Evolutionary conservation across 2,329 filamentous ascomycete species (phyloP), one percentile per base, ranked within the genome.

Genomic region (Nemania sp.): DNA sequence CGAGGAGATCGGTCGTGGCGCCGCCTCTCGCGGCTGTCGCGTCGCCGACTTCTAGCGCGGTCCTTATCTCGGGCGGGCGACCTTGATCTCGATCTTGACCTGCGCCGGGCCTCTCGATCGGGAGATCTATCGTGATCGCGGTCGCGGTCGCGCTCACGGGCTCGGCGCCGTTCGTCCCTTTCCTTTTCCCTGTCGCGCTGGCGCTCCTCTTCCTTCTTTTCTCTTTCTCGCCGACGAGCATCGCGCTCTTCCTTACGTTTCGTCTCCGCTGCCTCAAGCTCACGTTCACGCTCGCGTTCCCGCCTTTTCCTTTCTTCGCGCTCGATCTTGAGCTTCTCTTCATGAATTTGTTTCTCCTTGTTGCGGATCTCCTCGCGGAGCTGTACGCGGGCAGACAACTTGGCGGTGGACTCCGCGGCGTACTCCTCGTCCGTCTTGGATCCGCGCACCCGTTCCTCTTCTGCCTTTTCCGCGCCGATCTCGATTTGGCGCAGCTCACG

Each of bases 401-500:
- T 84, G 6, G 78, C 79, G 10, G 84, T 82, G 1, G 87, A 88
- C 60, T 91, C 89, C 48, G 82, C 82, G 1, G 84, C 87, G 73
- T 92, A 94, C 50, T 89, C 87, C 57, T 88, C 85, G 67, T 94
- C 90, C 1, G 87, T 90, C 74, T 90, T 92, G 49, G 84, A 80
- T 17, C 90, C 90, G 54, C 83, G 85, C 10, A 77, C 66, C 43
- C 84, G 78, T 72, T 94, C 90, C 18, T 85, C 83, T 29, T 82
- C 81, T 2, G 90, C 90, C 2, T 82, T 84, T 57, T 90, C 88
- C 43, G 85, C 81, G 25, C 90, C 90, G 63, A 93, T 84, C 60
- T 92, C 89, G 13, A 81, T 80, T 17, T 82, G 80, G 21, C 90
- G 83, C 51, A 90, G 82, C 65, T 88, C 84, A 62, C 90, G 86